phyloP scores from a whole-genome alignment of 2,329 filamentous ascomycete species.

The Botryotinia globosa region DNA sequence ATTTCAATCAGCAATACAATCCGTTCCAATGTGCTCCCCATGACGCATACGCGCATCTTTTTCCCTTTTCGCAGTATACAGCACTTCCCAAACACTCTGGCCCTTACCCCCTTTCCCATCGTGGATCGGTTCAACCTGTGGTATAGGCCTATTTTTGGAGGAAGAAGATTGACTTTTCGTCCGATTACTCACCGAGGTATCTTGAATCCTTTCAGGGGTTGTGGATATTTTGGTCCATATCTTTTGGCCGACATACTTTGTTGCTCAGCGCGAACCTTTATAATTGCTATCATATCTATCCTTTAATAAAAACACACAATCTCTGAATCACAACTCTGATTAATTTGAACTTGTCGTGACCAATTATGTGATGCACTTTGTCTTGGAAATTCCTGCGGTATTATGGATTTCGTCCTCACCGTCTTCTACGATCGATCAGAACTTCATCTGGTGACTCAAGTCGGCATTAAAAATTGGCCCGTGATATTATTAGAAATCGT shows the following conservation, averaged over 20 bases:
- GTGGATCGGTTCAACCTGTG: conserved; percentile 52
- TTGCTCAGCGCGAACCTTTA: not conserved
- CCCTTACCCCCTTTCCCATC: conserved; percentile 57
- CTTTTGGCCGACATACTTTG: conserved; percentile 55
- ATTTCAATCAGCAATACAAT: not conserved
- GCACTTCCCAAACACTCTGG: conserved; percentile 79
- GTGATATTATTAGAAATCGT: not conserved
- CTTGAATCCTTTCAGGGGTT: conserved; percentile 42
- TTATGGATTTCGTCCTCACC: not conserved
- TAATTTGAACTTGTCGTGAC: not conserved
- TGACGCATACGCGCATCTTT: not conserved
- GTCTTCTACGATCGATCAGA: not conserved
- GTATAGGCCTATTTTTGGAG: conserved; percentile 81
- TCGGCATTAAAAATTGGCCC: not conserved
- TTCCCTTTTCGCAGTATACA: not conserved
- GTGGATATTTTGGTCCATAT: conserved; percentile 71
- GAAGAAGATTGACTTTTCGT: conserved; percentile 65
- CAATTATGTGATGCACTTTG: not conserved
- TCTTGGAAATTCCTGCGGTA: not conserved
- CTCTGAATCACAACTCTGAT: too few relatives aligned
- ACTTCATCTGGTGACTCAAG: not conserved
- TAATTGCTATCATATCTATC: not conserved
- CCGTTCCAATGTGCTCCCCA: not conserved
- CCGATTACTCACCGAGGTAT: conserved; percentile 70
- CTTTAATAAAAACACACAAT: not conserved